Base-by-base conservation (phyloP, 1,284 basidiomycete genomes). In the Mycosarcoma mackinlayi region DNA sequence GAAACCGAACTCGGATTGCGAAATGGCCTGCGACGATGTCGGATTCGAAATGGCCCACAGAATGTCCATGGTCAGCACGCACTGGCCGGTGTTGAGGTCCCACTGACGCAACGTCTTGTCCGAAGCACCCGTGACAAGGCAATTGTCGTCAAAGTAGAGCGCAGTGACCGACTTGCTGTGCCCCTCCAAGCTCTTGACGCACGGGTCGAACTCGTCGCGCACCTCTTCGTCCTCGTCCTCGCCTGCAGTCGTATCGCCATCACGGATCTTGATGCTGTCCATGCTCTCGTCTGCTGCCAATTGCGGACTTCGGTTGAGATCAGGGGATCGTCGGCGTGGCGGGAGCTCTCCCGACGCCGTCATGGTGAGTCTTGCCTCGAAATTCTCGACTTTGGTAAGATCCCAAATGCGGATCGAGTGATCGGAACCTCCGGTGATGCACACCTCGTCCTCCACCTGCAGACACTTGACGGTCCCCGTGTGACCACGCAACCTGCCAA, bases 51-150 rank as follows among this genome's bases (percentile, higher is more conserved):
- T 97, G 3, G 95, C 95, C 96, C 96, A 99, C 18, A 99, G 88
- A 64, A 99, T 96, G 84, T 99, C 96, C 96, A 99, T 99, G 11
- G 95, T 96, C 86, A 97, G 90, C 47, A 98, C 90, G 83, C 95
- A 98, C 55, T 98, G 95, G 5, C 95, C 95, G 0, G 95, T 98
- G 35, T 89, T 89, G 55, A 98, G 88, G 82, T 98, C 95, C 96
- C 96, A 98, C 83, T 98, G 94, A 3, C 95, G 90, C 59, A 99
- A 87, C 1, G 96, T 99, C 85, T 98, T 97, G 86, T 99, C 96
- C 4, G 92, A 93, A 4, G 95, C 95, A 45, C 96, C 96, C 2
- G 94, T 96, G 11, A 98, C 94, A 83, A 98, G 84, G 77, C 92
- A 95, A 49, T 91, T 89, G 71, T 94, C 93, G 84, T 98, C 95